Evolutionary conservation across 345 rosid genomes (phyloP), one percentile per base, ranked within the genome.

Genomic region (Lenwebbia sp.): DNA sequence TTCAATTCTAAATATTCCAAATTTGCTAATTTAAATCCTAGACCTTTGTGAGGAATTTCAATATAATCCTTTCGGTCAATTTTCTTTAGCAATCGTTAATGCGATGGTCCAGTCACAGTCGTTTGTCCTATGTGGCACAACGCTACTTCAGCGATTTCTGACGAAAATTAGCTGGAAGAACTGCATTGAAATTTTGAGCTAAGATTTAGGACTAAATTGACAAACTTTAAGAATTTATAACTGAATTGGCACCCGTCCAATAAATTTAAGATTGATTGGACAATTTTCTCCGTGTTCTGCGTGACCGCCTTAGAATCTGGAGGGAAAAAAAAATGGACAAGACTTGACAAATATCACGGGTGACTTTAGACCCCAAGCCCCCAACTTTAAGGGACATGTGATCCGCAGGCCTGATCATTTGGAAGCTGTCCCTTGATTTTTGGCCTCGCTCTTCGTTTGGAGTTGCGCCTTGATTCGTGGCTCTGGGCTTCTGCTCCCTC

Each of bases 141-240:
- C 25, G 57, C 2, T 4, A 3, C 25, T 8, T 22, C 3, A 22
- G 10, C 11, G 1, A 30, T 62, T 9, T 14, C 6, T 6, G 2
- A 0, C 1, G 22, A 62, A 62, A 28, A 62, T 14, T 14, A 2
- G 1, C 1, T 0, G 7, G 2, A 57, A 26, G 11, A 3, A 10
- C 2, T 2, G 11, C 2, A 11, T 56, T 25, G 28, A 56, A 56
- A 56, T 57, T 11, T 57, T 2, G 0, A 0, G 11, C 28, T 4
- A 57, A 11, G 0, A 0, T 58, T 25, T 12, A 57, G 3, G 12
- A 57, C 3, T 25, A 25, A 57, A 57, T 57, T 10, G n/a, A 12
- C 0, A 2, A 57, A 25, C 0, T 57, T 57, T 4, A 3, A n/a
- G 13, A 60, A n/a, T 5, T 57, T 0, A 9, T 4, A 56, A 25